phyloP scores from a whole-genome alignment of 306 rosid genomes.

The Castanopsis chinensis region DNA sequence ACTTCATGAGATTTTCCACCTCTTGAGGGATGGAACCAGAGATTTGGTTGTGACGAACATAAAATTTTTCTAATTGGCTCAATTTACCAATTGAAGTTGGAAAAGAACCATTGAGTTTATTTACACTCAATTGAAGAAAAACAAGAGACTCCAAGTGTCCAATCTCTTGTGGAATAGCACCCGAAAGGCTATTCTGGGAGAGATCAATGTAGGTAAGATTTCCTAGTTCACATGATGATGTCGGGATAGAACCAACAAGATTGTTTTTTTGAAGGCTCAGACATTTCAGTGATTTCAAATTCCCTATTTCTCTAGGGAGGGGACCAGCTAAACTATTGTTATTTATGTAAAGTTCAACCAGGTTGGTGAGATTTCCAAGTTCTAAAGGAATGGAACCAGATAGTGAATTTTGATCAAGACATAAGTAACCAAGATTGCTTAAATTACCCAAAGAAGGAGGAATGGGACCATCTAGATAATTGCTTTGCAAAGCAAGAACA shows the following conservation, averaged over 20 bases:
- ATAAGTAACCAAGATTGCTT: background rate
- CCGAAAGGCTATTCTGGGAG: slow-evolving; percentile 24
- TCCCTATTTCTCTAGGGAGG: slow-evolving; percentile 3
- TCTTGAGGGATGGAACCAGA: background rate
- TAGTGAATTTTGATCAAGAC: background rate
- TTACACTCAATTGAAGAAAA: slow-evolving; percentile 1
- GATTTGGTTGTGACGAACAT: background rate
- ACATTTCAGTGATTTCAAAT: background rate
- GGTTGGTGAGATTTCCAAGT: background rate
- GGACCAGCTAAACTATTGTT: background rate
- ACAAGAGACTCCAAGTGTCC: slow-evolving; percentile 34
- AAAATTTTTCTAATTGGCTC: background rate
- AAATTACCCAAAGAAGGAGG: slow-evolving; percentile 8
- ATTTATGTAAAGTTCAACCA: background rate
- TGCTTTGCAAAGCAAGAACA: background rate
- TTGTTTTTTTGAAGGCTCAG: background rate
- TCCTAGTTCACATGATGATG: background rate
- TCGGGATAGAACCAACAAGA: slow-evolving; percentile 11
- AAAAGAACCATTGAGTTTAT: slow-evolving; percentile 12
- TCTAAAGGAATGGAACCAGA: background rate
- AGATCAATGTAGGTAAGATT: slow-evolving; percentile 4
- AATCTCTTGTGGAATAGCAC: slow-evolving; percentile 25
- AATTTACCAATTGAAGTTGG: slow-evolving; percentile 3
- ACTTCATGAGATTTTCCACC: slow-evolving; percentile 9
- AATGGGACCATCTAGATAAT: slow-evolving; percentile 1